Evolutionary conservation across 768 basidiomycete species (phyloP), one percentile per base, ranked within the genome.

Genomic region (Goffeauzyma gilvescens): DNA sequence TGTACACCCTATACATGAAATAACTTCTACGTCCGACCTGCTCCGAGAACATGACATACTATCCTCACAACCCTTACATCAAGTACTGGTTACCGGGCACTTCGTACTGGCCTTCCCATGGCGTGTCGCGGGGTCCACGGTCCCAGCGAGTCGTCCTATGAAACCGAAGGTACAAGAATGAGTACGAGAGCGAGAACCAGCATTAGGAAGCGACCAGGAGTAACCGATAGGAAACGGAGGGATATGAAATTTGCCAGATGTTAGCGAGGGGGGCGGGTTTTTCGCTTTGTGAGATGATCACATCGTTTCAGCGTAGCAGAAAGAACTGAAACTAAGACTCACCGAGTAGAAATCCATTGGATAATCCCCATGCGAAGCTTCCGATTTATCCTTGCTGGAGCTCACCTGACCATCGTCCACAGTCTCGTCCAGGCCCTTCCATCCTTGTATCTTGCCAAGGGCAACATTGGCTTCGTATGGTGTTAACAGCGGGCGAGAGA

Each of bases 381-480:
- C 27, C 24, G 21, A 33, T 30, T 42, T 46, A 37, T 27, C 41
- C 36, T 36, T 17, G 47, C 41, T 3, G 3, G 30, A 30, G 9
- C 30, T 23, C 26, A n/a, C 13, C 13, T 28, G n/a, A 10, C 20
- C 36, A 6, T 38, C 41, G n/a, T 47, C 49, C 3, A 53, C 24
- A 6, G 36, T 26, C n/a, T n/a, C n/a, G n/a, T n/a, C n/a, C 15
- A 62, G 39, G n/a, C 61, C 61, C 7, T 44, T 72, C 86, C 85
- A 86, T 21, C 79, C 75, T 4, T 58, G 58, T 5, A 71, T 65
- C 38, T 71, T 69, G 1, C 81, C 83, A 1, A 93, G 69, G 9
- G 78, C 86, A 1, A 96, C 81, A 4, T 78, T 75, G 0, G 82
- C 79, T 64, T 96, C 93, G 58, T 95, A 98, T 1, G 90, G 87